These are phyloP conservation scores for Fraxinus excelsior DNA, from an alignment of 257 asterid species.

Conservation along the genomic window DNA sequence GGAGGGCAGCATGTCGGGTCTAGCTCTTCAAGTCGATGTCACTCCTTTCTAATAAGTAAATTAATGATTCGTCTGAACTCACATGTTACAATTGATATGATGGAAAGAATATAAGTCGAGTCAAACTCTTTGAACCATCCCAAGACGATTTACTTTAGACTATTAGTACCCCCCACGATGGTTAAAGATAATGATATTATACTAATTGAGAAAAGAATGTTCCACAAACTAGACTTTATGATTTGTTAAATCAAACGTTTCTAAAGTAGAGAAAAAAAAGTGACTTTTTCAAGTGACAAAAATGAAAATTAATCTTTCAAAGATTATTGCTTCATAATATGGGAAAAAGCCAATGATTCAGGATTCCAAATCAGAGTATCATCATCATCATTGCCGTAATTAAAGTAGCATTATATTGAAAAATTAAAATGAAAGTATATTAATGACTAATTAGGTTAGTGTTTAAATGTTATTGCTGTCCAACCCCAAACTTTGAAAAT, in stretches of 20 bases:
- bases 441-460: neutral
- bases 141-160: neutral
- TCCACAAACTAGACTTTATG: slow-evolving; percentile 37
- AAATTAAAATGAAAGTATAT: slow-evolving; percentile 11
- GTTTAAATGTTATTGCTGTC: too few relatives aligned
- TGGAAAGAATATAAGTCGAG: too few relatives aligned
- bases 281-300: slow-evolving; percentile 21
- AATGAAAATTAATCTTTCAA: slow-evolving; percentile 4
- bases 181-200: slow-evolving; percentile 10
- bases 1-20: too few relatives aligned
- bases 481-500: too few relatives aligned
- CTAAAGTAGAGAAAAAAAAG: slow-evolving; percentile 33
- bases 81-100: too few relatives aligned
- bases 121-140: too few relatives aligned
- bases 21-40: neutral
- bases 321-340: slow-evolving; percentile 38
- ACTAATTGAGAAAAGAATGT: slow-evolving; percentile 31
- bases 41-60: too few relatives aligned
- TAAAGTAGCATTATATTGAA: slow-evolving; percentile 9
- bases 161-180: neutral
- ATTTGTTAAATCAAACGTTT: slow-evolving; percentile 26
- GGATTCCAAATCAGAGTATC: slow-evolving; percentile 39
- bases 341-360: slow-evolving; percentile 50
- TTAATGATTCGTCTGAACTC: too few relatives aligned
- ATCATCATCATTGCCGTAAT: slow-evolving; percentile 28